Evolutionary conservation across 192 early-diverging fungal genomes (phyloP).

Genomic region (Coemansia guatemalensis): DNA sequence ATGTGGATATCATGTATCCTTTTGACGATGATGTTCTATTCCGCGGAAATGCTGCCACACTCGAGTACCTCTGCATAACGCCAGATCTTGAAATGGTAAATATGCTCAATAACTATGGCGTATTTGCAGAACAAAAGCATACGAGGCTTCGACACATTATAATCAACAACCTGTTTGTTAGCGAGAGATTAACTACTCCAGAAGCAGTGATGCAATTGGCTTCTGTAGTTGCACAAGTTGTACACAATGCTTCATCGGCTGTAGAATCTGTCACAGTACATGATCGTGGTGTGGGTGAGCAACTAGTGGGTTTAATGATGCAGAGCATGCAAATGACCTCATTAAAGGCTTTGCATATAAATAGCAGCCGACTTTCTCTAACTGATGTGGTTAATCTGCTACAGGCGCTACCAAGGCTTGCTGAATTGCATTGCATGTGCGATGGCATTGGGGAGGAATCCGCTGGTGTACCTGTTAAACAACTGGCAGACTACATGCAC

Average conservation of each 20-base stretch:
- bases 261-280: background rate
- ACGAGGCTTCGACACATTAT: constrained; percentile 2
- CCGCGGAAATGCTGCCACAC: constrained; percentile 6
- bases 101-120: constrained; percentile 1
- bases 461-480: background rate
- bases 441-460: constrained; percentile 16
- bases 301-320: constrained; percentile 11
- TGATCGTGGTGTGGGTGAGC: constrained; percentile 8
- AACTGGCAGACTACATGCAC: constrained; percentile 14
- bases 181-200: background rate
- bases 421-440: constrained; percentile 13
- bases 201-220: background rate
- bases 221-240: constrained; percentile 6
- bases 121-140: constrained; percentile 5
- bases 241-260: constrained; percentile 4
- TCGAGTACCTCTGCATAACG: constrained; percentile 8
- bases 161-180: background rate
- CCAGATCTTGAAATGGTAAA: constrained; percentile 4
- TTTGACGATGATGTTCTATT: constrained; percentile 24
- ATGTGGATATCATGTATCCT: constrained; percentile 11
- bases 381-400: constrained; percentile 8
- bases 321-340: constrained; percentile 4
- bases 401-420: constrained; percentile 2
- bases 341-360: constrained; percentile 6
- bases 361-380: constrained; percentile 2